Base-by-base conservation (phyloP, 441 rosid species). In the Adansonia gregorii region DNA sequence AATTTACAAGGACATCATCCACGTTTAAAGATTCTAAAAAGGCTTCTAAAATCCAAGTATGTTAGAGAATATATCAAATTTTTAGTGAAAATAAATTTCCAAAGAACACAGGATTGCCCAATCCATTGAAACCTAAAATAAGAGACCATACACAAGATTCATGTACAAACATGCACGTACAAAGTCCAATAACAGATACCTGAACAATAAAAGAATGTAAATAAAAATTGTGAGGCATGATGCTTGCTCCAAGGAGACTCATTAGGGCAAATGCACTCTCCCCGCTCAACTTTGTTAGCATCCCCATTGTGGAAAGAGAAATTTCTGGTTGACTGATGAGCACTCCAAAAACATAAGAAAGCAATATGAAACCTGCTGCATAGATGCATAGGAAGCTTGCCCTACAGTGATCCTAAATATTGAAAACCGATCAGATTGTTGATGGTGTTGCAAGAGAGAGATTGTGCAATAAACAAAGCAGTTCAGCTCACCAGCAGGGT, bases 211-310 rank as follows among this genome's bases (percentile, higher is more conserved):
- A 92, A 75, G 99, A 97, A 89, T 97, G 98, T 73, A 97, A 88
- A 83, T 93, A 97, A 88, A 97, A 93, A 83, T 92, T 94, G 86
- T 94, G 98, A 83, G 99, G 99, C 92, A 89, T 87, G 60, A 97
- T 87, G 86, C 84, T 94, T 15, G 99, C 97, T 88, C 99, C 99
- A 84, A 97, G 99, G 76, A 97, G 98, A 90, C 98, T 89, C 97
- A 94, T 97, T 79, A 97, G 76, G 72, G 91, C 88, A 73, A 90
- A 97, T 48, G 89, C 85, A 82, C 92, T 91, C 78, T 93, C 99
- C 82, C 89, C 97, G 73, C 80, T 88, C 59, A 96, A 84, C 81
- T 88, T 89, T 72, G 88, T 79, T 59, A 76, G 85, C 82, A 85
- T 75, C 76, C 92, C 92, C 74, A 78, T 90, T 81, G 82, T 80